These are phyloP conservation scores for Fusarium sp. DNA, from an alignment of 2,329 filamentous ascomycete species.

Conservation along the genomic window DNA sequence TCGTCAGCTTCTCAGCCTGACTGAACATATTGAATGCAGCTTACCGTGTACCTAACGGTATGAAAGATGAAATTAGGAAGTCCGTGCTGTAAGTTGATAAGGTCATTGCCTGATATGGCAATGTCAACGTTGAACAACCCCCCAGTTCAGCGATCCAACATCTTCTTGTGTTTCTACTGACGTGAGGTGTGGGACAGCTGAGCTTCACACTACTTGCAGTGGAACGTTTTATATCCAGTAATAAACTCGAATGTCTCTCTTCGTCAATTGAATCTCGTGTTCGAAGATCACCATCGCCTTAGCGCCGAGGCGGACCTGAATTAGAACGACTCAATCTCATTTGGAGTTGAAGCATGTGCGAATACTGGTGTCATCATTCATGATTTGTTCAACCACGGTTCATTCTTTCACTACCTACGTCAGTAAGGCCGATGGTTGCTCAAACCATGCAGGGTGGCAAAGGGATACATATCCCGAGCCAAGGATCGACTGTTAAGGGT, in stretches of 20 bases:
- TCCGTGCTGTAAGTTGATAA: neutral
- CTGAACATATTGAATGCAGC: slow-evolving; percentile 12
- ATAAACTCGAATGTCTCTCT: slow-evolving; percentile 1
- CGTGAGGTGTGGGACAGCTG: slow-evolving; percentile 12
- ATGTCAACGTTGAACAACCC: slow-evolving; percentile 9
- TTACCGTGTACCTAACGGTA: slow-evolving; percentile 1
- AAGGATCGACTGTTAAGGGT: neutral
- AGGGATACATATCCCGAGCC: neutral
- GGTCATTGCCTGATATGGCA: slow-evolving; percentile 15
- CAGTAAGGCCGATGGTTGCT: neutral
- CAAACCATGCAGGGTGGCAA: slow-evolving; percentile 17
- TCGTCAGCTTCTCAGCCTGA: slow-evolving; percentile 24
- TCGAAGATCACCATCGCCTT: neutral
- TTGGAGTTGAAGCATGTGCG: neutral
- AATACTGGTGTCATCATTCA: neutral
- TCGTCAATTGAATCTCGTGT: slow-evolving; percentile 12
- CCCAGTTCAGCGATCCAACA: slow-evolving; percentile 2
- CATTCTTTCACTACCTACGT: neutral
- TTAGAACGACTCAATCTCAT: slow-evolving; percentile 17
- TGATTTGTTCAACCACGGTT: slow-evolving; percentile 1
- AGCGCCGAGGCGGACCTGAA: neutral
- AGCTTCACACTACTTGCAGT: slow-evolving; percentile 6
- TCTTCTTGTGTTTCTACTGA: slow-evolving; percentile 3
- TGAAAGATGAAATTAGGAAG: neutral
- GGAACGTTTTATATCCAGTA: slow-evolving; percentile 13